phyloP scores from a whole-genome alignment of 176 grass and related monocot genomes.

The Phoenix roebelenii region DNA sequence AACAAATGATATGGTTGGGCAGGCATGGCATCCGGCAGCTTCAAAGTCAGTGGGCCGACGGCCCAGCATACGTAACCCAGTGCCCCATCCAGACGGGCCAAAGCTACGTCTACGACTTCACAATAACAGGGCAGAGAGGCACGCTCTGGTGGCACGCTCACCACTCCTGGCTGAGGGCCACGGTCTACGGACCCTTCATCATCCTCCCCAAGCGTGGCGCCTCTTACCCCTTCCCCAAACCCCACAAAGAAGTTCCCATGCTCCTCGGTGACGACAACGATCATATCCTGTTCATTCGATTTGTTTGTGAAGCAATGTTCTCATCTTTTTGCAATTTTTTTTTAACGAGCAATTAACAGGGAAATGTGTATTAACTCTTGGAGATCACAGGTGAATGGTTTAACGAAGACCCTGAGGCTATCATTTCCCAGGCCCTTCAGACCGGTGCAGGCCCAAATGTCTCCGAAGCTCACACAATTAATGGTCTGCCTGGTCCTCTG shows the following conservation, averaged over 20 bases:
- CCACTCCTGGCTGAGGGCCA: slow-evolving; percentile 63
- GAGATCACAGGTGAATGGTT: slow-evolving; percentile 59
- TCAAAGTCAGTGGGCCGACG: slow-evolving; percentile 1
- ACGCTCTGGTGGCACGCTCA: slow-evolving; percentile 95
- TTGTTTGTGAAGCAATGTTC: not conserved
- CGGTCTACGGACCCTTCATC: slow-evolving; percentile 59
- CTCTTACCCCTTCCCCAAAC: slow-evolving; percentile 55
- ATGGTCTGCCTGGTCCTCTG: slow-evolving; percentile 51
- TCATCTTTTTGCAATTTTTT: no score
- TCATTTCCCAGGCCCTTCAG: slow-evolving; percentile 55
- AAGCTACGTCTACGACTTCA: slow-evolving; percentile 27
- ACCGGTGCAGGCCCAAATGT: slow-evolving; percentile 48
- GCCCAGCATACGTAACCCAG: slow-evolving; percentile 12
- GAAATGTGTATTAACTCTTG: not conserved
- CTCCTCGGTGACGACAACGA: slow-evolving; percentile 36
- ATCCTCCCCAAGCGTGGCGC: slow-evolving; percentile 43
- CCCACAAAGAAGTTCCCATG: slow-evolving; percentile 59
- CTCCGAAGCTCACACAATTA: slow-evolving; percentile 63
- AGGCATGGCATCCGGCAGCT: slow-evolving; percentile 15
- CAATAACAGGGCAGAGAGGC: slow-evolving; percentile 43
- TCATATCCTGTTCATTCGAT: not conserved
- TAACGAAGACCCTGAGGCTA: slow-evolving; percentile 39
- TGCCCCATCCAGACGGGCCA: not conserved
- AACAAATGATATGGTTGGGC: not conserved
- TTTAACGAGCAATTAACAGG: not conserved